Evolutionary conservation across 768 basidiomycete genomes (phyloP), one percentile per base, ranked within the genome.

Genomic region (Boletus subparvulus): DNA sequence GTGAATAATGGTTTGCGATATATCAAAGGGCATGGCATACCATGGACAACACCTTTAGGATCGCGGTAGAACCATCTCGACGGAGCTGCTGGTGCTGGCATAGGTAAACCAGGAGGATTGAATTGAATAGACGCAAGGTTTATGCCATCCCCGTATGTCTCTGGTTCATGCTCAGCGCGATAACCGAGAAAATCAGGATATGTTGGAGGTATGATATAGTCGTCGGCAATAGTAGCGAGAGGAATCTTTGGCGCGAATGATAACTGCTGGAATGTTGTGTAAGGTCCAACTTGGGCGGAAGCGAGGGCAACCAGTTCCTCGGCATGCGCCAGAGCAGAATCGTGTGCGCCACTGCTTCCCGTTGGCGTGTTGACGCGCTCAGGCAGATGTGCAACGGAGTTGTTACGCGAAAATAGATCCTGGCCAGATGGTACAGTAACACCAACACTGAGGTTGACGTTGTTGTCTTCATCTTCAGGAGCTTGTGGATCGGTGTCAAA

Each of bases 251-350:
- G 93, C 4, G 94, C 83, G 65, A 92, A 94, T 9, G 78, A 80
- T 16, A 96, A 76, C 73, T 96, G 93, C 67, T 94, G 94, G 75
- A 96, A 95, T 8, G 92, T 94, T 19, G 90, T 92, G 69, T 94
- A 96, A 32, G 92, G 84, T 19, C 90, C 89, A 72, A 86, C 84
- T 54, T 87, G 85, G 9, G 87, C 79, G 3, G 85, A 84, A 37
- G 87, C 83, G 9, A 90, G 74, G 13, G 86, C 77, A 3, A 86
- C 70, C 19, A 90, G 71, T 66, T 92, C 90, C 56, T 92, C 90
- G 1, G 82, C 73, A 16, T 81, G 79, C 4, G 80, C 71, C 19
- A 77, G 66, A 17, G 77, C 69, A 14, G 61, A 56, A 55, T 77
- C 78, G 11, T 69, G 66, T 4, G 61, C 62, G 9, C 54, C 61